Conservation (phyloP, 441 rosid species). For the Macaranga tanarius region DNA sequence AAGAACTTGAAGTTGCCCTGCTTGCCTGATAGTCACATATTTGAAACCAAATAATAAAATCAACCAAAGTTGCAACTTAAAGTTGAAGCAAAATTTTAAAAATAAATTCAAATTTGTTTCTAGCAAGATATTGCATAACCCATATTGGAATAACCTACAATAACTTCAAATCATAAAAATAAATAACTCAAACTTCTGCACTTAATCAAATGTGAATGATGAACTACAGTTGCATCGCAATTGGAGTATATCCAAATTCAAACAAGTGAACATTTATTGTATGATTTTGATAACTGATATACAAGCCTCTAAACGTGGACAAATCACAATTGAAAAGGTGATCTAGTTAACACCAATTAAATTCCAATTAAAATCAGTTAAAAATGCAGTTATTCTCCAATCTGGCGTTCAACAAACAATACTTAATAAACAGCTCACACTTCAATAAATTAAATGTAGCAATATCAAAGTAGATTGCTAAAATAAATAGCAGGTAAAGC, state of each 20-base stretch:
- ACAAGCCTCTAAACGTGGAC: background rate
- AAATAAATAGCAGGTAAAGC: slow-evolving; percentile 17
- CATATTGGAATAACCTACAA: background rate
- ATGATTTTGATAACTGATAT: background rate
- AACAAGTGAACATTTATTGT: background rate
- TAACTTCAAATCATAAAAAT: background rate
- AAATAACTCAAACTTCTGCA: background rate
- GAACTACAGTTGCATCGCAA: background rate
- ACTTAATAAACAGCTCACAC: background rate
- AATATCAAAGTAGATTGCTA: background rate
- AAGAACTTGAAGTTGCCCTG: slow-evolving; percentile 86
- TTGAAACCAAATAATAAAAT: slow-evolving; percentile 24
- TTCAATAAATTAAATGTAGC: slow-evolving; percentile 7
- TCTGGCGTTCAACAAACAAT: background rate
- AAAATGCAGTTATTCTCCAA: background rate
- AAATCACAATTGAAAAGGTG: background rate
- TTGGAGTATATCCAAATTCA: background rate
- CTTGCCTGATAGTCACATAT: slow-evolving; percentile 45
- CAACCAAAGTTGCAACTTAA: background rate
- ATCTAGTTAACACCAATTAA: background rate
- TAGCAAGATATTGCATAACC: background rate
- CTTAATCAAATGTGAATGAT: background rate
- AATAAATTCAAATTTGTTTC: background rate
- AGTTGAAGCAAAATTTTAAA: background rate
- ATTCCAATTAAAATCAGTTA: background rate